Evolutionary conservation across 179 eudicot species (phyloP).

Genomic region (Gypsophila paniculata): DNA sequence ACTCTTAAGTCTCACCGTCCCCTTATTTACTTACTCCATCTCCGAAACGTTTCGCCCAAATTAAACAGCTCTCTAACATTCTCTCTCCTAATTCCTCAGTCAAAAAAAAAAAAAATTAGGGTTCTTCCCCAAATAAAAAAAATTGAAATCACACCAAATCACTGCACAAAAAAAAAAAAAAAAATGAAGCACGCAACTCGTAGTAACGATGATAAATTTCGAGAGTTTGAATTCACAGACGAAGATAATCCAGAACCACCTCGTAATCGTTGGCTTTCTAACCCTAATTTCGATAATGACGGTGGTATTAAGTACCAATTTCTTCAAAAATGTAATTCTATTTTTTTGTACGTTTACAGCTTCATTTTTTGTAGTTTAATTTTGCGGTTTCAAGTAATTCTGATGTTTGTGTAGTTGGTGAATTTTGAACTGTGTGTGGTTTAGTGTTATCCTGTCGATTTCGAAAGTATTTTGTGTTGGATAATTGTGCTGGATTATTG

Average conservation of each 20-base stretch:
- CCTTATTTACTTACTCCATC: not conserved
- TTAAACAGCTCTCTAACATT: slow-evolving; percentile 11
- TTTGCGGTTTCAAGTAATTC: not conserved
- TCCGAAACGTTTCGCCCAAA: slow-evolving; percentile 30
- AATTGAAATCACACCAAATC: not conserved
- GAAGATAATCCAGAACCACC: slow-evolving; percentile 34
- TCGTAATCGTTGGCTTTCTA: slow-evolving; percentile 18
- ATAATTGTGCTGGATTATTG: not conserved
- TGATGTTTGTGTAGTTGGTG: not conserved
- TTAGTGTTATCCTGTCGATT: not conserved
- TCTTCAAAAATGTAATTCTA: slow-evolving; percentile 36
- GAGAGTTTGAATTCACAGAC: slow-evolving; percentile 44
- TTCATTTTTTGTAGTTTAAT: not conserved
- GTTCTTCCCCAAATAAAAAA: not conserved
- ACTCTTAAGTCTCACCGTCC: too few species aligned
- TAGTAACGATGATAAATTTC: slow-evolving; percentile 9
- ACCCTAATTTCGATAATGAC: slow-evolving; percentile 32
- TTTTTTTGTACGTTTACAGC: not conserved
- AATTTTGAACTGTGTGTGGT: not conserved
- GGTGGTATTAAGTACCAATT: slow-evolving; percentile 37
- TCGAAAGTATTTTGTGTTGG: not conserved
- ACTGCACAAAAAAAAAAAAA: slow-evolving; percentile 9
- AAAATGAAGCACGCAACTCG: slow-evolving; percentile 22
- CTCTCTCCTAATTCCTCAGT: not conserved
- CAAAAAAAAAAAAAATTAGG: slow-evolving; percentile 23